Percentiles rank a stretch among this genome's conserved stretches.
phyloP scores from a whole-genome alignment of 2,329 filamentous ascomycete genomes.

The Trichoderma sp. region DNA sequence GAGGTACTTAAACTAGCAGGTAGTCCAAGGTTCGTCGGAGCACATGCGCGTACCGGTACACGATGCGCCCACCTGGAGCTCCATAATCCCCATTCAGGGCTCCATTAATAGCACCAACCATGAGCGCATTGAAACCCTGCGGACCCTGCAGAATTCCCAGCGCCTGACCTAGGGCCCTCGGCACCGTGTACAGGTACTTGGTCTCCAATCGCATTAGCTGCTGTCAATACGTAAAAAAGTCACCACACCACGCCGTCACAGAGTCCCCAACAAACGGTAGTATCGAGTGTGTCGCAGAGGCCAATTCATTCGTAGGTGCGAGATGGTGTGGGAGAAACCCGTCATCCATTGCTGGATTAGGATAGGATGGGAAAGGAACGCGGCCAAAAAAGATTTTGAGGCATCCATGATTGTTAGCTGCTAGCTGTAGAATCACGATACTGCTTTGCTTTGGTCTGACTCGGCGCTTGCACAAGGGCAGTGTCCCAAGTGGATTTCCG shows the following conservation, averaged over 20 bases:
- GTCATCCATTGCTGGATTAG: not conserved
- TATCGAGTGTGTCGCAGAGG: not conserved
- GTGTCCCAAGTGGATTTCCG: not conserved
- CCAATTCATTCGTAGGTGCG: not conserved
- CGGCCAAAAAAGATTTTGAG: not conserved
- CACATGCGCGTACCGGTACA: not conserved
- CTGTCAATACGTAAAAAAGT: conserved; percentile 7
- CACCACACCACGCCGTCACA: conserved; percentile 10
- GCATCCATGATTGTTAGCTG: not conserved
- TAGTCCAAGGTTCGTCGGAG: not conserved
- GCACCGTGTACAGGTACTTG: not conserved
- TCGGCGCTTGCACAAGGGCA: not conserved
- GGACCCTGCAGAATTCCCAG: conserved; percentile 2
- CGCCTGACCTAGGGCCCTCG: conserved; percentile 3
- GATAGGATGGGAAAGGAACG: not conserved
- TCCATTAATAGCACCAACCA: not conserved
- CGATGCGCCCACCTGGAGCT: not conserved
- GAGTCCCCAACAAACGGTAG: not conserved
- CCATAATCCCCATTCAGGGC: not conserved
- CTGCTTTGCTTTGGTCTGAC: not conserved
- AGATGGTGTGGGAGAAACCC: not conserved
- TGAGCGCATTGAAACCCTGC: not conserved
- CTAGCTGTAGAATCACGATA: not conserved
- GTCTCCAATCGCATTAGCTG: not conserved
- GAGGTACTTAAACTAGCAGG: not conserved